Base-by-base conservation (phyloP, 139 green algal species). In the Tetraselmis chui region DNA sequence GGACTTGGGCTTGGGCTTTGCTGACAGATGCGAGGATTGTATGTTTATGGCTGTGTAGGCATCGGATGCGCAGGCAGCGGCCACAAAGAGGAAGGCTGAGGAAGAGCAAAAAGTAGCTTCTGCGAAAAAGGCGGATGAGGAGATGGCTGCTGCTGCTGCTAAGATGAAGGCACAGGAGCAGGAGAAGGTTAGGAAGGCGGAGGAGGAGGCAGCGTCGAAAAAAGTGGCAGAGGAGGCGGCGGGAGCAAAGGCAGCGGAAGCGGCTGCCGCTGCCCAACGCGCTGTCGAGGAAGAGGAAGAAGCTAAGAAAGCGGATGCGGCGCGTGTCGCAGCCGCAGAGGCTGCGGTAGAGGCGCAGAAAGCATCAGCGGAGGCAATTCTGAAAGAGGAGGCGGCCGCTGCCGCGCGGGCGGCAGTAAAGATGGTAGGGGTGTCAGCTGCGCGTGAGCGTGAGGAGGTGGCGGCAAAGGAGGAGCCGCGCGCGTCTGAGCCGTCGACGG, bases 121-220 rank as follows among this genome's bases (percentile, higher is more conserved):
- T n/a, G n/a, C n/a, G n/a, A n/a, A n/a, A n/a, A n/a, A 28, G 2
- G 80, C 80, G 28, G 80, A 58, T 25, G 59, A 79, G 27, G 28
- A 31, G 23, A 28, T 18, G 2, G 80, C 59, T 2, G 30, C 28
- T 24, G 79, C 79, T 22, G 79, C 79, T 24, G 79, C 58, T 31
- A n/a, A 83, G 32, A n/a, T 67, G 67, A 83, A 83, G 80, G 80
- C 80, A 24, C 67, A 28, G 67, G 59, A 58, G 23, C 67, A 76
- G 29, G 74, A 2, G 23, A 29, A 2, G 26, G 23, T 22, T 18
- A 28, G 18, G n/a, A 25, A 2, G n/a, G 74, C 26, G 11, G 74
- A 77, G 74, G 74, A 28, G 74, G 25, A 29, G n/a, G 25, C 2
- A 2, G 74, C 74, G 74, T 22, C n/a, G 74, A 22, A 25, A 22